These are phyloP conservation scores for Eragrostis curvula DNA, from an alignment of 176 grass and related monocot species.

Conservation along the genomic window DNA sequence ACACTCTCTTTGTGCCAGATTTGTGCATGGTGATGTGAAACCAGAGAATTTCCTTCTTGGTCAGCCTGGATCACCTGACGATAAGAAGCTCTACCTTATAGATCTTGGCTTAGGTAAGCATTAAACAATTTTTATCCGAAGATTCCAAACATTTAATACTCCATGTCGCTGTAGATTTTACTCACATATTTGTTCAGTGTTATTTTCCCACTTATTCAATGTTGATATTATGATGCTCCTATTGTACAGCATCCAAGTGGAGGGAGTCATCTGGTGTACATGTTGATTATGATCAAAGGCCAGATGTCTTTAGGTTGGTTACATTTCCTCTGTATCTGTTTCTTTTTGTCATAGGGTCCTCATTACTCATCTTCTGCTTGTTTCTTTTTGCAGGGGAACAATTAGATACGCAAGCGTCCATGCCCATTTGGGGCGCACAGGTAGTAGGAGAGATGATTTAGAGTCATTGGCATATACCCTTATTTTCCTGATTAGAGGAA, in stretches of 20 bases:
- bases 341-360: slow-evolving; percentile 10
- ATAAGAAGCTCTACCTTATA: slow-evolving; percentile 96
- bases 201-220: slow-evolving; percentile 19
- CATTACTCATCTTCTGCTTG: slow-evolving; percentile 24
- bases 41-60: slow-evolving; percentile 98
- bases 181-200: slow-evolving; percentile 3
- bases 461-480: slow-evolving; percentile 96
- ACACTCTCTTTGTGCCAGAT: slow-evolving; percentile 55
- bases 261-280: slow-evolving; percentile 68
- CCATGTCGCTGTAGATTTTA: background rate
- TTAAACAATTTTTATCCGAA: slow-evolving; percentile 17
- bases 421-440: slow-evolving; percentile 94
- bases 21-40: slow-evolving; percentile 99
- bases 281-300: slow-evolving; percentile 96
- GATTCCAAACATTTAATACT: slow-evolving; percentile 32
- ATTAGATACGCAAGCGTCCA: slow-evolving; percentile 95
- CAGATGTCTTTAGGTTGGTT: slow-evolving; percentile 90
- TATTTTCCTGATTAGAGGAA: slow-evolving; percentile 91
- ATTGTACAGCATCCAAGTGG: slow-evolving; percentile 85
- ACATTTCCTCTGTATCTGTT: slow-evolving; percentile 11
- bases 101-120: slow-evolving; percentile 94
- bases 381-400: slow-evolving; percentile 73
- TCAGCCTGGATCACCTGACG: slow-evolving; percentile 79
- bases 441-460: slow-evolving; percentile 94
- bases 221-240: slow-evolving; percentile 22